These are phyloP conservation scores for Penicillium sp. DNA, from an alignment of 2,329 filamentous ascomycete genomes.

Conservation along the genomic window DNA sequence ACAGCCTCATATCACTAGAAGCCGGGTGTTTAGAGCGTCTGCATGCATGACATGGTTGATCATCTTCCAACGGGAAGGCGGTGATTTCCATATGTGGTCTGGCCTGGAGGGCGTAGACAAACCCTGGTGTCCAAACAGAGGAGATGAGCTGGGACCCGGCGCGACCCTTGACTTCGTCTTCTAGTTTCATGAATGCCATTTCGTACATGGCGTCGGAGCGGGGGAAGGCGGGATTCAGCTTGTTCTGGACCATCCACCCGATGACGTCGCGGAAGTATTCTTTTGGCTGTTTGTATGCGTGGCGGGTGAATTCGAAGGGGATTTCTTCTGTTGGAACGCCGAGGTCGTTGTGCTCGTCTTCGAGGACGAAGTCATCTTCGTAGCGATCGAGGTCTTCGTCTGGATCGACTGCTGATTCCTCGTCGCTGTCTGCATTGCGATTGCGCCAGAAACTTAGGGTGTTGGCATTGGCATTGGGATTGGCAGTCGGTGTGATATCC, in stretches of 20 bases:
- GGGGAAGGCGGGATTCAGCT: constrained; percentile 67
- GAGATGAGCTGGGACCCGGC: constrained; percentile 69
- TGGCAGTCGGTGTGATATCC: constrained; percentile 10
- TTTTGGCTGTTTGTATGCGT: constrained; percentile 63
- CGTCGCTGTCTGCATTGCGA: constrained; percentile 30
- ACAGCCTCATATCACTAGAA: constrained; percentile 60
- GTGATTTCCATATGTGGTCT: constrained; percentile 59
- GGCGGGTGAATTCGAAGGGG: constrained; percentile 65
- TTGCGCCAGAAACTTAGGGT: constrained; percentile 7
- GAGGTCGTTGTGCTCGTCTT: constrained; percentile 58
- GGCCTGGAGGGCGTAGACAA: constrained; percentile 62
- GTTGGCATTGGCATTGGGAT: not conserved
- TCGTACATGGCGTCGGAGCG: constrained; percentile 61
- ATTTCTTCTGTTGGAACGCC: constrained; percentile 57
- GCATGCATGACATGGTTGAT: constrained; percentile 64
- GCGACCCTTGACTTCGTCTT: constrained; percentile 65
- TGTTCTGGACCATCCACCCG: constrained; percentile 78
- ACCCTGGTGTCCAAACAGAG: constrained; percentile 64
- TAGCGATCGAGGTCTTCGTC: constrained; percentile 52
- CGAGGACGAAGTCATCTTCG: constrained; percentile 62
- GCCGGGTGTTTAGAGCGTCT: constrained; percentile 66
- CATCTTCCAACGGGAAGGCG: constrained; percentile 42
- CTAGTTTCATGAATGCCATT: constrained; percentile 66
- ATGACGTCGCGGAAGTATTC: constrained; percentile 71
- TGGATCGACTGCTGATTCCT: constrained; percentile 27